Base-by-base conservation (phyloP, 371 early-diverging fungal species). In the Funneliformis caledonium region DNA sequence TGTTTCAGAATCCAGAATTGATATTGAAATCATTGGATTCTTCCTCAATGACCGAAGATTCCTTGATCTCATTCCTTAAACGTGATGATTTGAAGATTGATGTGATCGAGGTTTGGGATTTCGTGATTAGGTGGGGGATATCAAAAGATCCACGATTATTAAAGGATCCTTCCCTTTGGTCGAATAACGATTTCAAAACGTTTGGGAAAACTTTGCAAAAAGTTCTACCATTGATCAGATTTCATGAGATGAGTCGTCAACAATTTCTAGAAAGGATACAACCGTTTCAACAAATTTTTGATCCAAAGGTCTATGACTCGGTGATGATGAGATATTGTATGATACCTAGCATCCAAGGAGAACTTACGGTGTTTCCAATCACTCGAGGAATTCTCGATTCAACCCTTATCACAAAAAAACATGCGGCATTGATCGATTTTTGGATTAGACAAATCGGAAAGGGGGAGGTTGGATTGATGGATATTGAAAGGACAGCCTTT, bases 61-160 rank as follows among this genome's bases (percentile, higher is more conserved):
- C 47, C 9, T 8, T 77, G 50, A 14, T 64, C 22, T 60, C 60
- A 26, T 50, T 77, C 4, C n/a, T 77, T 10, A 16, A 77, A 50
- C 22, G 65, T 37, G 26, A 64, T 50, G 77, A 77, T 62, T 42
- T 77, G 10, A 43, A 42, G 14, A 77, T 77, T 48, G 64, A 77
- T 16, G 77, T 47, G 48, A 77, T 47, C 16, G 65, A 77, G 22
- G 64, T 77, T 64, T 77, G 77, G 77, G 65, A 77, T 42, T 12
- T 5, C 43, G 19, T 77, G 16, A 77, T 74, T 52, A 12, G n/a
- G 0, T 74, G 74, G 74, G 74, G 74, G 19, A 69, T 43, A 7
- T 12, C 67, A 33, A 26, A 65, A 65, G 26, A 65, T 65, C 22
- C 22, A 65, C 22, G 12, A 31, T 65, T 65, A 26, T 65, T 12